phyloP scores from a whole-genome alignment of 1,139 yeast species.

The Candida gigantensis region DNA sequence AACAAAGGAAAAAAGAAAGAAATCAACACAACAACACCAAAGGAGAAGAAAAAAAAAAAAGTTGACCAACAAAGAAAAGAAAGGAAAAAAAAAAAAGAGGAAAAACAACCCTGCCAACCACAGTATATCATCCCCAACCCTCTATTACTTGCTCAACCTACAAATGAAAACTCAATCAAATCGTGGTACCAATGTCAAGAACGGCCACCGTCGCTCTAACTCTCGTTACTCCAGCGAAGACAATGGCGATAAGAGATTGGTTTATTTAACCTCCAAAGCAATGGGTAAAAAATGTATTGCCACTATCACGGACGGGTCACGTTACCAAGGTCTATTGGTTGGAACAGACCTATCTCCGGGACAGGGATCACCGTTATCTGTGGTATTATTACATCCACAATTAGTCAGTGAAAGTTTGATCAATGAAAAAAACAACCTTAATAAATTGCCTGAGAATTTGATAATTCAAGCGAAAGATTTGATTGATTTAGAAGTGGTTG shows the following conservation, averaged over 20 bases:
- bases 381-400: slow-evolving; percentile 53
- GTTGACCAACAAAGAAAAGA: background rate
- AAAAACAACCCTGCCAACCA: background rate
- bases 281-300: slow-evolving; percentile 58
- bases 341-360: slow-evolving; percentile 28
- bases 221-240: slow-evolving; percentile 21
- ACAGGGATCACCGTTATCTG: slow-evolving; percentile 40
- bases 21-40: background rate
- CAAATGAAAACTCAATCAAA: slow-evolving; percentile 27
- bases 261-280: slow-evolving; percentile 52
- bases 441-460: slow-evolving; percentile 45
- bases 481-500: slow-evolving; percentile 57
- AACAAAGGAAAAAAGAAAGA: slow-evolving; percentile 1
- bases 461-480: slow-evolving; percentile 61
- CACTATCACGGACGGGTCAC: slow-evolving; percentile 63
- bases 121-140: slow-evolving; percentile 3
- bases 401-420: slow-evolving; percentile 32
- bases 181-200: slow-evolving; percentile 21
- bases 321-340: slow-evolving; percentile 59
- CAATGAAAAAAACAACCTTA: slow-evolving; percentile 32
- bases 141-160: background rate
- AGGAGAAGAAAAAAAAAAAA: slow-evolving; percentile 2
- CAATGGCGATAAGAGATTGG: slow-evolving; percentile 37
- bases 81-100: background rate
- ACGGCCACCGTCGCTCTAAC: slow-evolving; percentile 31